A percentile compares a stretch with the other conserved stretches of the same genome.
These are phyloP conservation scores for Umbelopsis sp. DNA, from an alignment of 371 early-diverging fungal genomes.

Conservation along the genomic window DNA sequence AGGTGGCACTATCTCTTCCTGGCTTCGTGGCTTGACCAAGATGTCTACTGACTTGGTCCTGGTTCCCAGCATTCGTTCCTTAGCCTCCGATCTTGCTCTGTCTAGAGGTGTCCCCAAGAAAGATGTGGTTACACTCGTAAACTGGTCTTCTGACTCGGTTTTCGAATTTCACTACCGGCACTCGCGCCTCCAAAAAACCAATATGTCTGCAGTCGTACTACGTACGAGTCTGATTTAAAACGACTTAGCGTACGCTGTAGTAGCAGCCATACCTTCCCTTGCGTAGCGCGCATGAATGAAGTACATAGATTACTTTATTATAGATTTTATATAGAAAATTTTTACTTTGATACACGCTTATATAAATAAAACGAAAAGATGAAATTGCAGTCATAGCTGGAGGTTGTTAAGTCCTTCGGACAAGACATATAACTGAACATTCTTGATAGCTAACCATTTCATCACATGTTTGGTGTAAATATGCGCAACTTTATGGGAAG, in stretches of 20 bases:
- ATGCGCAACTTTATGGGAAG: too few species aligned
- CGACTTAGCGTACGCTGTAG: conserved; percentile 8
- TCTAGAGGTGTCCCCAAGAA: conserved; percentile 14
- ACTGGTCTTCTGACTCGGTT: conserved; percentile 21
- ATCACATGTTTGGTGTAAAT: too few species aligned
- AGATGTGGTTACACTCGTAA: conserved; percentile 18
- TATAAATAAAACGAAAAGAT: too few species aligned
- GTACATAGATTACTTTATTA: too few species aligned
- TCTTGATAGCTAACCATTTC: too few species aligned
- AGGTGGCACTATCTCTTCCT: conserved; percentile 2
- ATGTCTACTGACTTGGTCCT: conserved; percentile 10
- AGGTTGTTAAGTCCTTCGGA: too few species aligned
- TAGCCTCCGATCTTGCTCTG: conserved; percentile 21
- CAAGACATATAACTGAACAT: too few species aligned
- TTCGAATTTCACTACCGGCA: conserved; percentile 18
- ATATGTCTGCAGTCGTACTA: not conserved
- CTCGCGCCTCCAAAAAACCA: conserved; percentile 1
- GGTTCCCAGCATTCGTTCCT: conserved; percentile 18
- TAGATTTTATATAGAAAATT: too few species aligned
- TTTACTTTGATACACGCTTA: too few species aligned
- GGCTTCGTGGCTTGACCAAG: conserved; percentile 18
- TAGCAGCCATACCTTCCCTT: not conserved
- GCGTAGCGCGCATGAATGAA: too few species aligned
- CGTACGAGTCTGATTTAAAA: not conserved
- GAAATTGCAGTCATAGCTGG: too few species aligned